Conservation (phyloP, 148 eudicot genomes). For the Vaccinium vitisidaea region DNA sequence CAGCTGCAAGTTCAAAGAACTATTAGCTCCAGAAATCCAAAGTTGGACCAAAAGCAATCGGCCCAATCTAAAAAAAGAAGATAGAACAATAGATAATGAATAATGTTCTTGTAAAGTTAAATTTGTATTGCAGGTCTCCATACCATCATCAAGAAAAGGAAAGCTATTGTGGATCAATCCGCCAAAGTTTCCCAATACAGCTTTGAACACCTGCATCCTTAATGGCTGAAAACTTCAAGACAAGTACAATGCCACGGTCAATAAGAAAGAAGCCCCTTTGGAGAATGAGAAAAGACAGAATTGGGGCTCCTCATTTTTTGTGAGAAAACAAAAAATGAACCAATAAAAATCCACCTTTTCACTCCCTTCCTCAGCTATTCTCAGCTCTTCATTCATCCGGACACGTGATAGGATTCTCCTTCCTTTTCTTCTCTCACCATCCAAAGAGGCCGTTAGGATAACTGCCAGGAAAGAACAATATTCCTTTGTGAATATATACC, state of each 20-base stretch:
- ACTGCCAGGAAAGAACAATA: not conserved
- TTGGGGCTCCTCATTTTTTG: not conserved
- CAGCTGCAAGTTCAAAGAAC: not conserved
- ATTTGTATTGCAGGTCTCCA: too few species aligned
- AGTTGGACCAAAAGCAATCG: not conserved
- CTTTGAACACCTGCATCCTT: not conserved
- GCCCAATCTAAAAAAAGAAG: too few species aligned
- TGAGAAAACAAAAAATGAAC: not conserved
- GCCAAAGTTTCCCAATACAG: not conserved
- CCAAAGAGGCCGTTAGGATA: slow-evolving; percentile 1
- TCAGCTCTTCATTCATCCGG: not conserved
- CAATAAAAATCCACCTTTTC: not conserved
- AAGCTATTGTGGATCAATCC: not conserved
- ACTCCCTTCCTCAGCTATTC: not conserved
- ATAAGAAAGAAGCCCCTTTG: not conserved
- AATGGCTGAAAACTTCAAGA: not conserved
- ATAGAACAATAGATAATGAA: too few species aligned
- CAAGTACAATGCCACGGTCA: not conserved
- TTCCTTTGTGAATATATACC: not conserved
- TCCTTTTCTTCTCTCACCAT: not conserved
- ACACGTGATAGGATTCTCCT: not conserved
- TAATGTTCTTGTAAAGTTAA: too few species aligned
- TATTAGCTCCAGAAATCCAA: slow-evolving; percentile 5
- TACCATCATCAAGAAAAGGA: not conserved
- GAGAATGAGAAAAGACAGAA: not conserved